These are phyloP conservation scores for Aegilops tauschii DNA, from an alignment of 176 grass and related monocot genomes.

Conservation along the genomic window DNA sequence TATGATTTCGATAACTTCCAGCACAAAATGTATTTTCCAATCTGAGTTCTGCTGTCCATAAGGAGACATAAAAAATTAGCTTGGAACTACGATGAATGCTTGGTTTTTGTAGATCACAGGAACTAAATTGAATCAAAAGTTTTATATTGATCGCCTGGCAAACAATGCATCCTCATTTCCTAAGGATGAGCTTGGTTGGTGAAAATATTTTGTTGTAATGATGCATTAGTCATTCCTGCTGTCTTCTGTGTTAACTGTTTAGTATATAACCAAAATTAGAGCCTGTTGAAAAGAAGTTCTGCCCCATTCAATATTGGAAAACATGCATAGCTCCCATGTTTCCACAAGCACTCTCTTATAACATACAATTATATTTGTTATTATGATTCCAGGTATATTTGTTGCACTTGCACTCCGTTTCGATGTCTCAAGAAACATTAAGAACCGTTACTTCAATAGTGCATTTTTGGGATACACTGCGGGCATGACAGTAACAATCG, in stretches of 20 bases:
- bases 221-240: background rate
- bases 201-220: background rate
- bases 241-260: background rate
- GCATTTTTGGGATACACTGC: constrained; percentile 78
- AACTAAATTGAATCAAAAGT: background rate
- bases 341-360: constrained; percentile 1
- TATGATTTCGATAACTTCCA: background rate
- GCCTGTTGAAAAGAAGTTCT: background rate
- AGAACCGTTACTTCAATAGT: constrained; percentile 79
- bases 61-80: background rate
- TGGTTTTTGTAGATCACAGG: background rate
- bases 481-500: constrained; percentile 72
- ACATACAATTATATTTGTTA: background rate
- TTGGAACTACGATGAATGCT: background rate
- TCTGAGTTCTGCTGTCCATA: background rate
- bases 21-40: background rate
- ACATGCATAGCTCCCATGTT: background rate
- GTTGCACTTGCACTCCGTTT: constrained; percentile 91
- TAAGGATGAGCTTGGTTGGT: background rate
- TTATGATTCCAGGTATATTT: constrained; percentile 73
- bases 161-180: background rate
- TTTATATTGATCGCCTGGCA: background rate
- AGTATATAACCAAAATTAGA: background rate
- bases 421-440: constrained; percentile 81
- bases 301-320: background rate